Evolutionary conservation across 2,329 filamentous ascomycete species (phyloP), one percentile per base, ranked within the genome.

Genomic region (Calonectria pseudoreteaudii): DNA sequence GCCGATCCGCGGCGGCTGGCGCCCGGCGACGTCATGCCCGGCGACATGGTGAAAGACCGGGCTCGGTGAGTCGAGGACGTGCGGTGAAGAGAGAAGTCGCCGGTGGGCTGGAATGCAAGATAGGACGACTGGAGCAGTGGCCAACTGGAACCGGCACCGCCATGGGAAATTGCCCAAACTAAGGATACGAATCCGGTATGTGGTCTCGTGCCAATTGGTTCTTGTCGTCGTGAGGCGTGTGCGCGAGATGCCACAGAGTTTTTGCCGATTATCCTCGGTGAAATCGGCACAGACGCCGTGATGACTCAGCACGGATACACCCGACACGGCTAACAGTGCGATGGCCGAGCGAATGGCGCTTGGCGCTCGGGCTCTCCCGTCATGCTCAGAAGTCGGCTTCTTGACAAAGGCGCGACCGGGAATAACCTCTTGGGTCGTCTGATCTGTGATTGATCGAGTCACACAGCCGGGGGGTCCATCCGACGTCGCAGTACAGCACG

Each of bases 251-350:
- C 53, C 62, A 36, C 68, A 78, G 73, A 23, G 60, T 53, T 73
- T 70, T 70, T 58, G 71, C 67, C 67, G 60, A 62, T 26, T 30
- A 28, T n/a, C 31, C 44, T 73, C 71, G 71, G 71, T 62, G 11
- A 67, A 58, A 60, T 34, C 44, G 44, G 38, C 18, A 3, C 13
- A 23, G 23, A 74, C 8, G 41, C 78, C 75, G 78, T 66, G 74
- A 72, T 79, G 75, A 79, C 69, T 79, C 75, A 79, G 72, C 76
- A 1, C 1, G 13, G 38, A 58, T 16, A n/a, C 14, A 16, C 7
- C 34, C 47, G 53, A n/a, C 41, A 23, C 72, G 72, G 74, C 65
- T 11, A 50, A 31, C 49, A 11, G 3, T 10, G 10, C 8, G 10
- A 41, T 49, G n/a, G 52, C 75, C 75, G 73, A 75, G 49, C 30